Percentiles rank a stretch among this genome's conserved stretches.
phyloP scores from a whole-genome alignment of 2,329 filamentous ascomycete species.

The Colletotrichum sp. region DNA sequence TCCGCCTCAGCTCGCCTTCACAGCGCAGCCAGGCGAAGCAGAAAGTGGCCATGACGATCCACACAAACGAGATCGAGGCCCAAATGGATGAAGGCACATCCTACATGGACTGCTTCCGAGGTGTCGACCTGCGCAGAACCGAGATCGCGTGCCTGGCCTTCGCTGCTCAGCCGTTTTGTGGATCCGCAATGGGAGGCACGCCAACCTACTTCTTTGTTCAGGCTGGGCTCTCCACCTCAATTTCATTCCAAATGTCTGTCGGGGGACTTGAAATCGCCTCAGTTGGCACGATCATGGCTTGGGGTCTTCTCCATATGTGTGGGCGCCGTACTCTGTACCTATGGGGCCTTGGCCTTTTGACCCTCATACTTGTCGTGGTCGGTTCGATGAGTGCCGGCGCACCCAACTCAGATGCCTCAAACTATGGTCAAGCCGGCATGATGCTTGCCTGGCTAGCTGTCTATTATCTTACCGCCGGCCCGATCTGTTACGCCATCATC shows the following conservation, averaged over 20 bases:
- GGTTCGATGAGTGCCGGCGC: constrained; percentile 43
- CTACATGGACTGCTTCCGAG: constrained; percentile 49
- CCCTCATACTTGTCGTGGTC: constrained; percentile 44
- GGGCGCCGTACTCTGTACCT: constrained; percentile 49
- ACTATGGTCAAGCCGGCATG: constrained; percentile 45
- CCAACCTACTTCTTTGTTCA: constrained; percentile 40
- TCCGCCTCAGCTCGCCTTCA: not conserved
- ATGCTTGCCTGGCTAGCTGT: constrained; percentile 47
- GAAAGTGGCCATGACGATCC: constrained; percentile 23
- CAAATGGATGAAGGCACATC: constrained; percentile 37
- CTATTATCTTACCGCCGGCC: constrained; percentile 47
- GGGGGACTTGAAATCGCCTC: constrained; percentile 39
- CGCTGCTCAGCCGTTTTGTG: constrained; percentile 35
- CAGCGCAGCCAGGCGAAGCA: not conserved
- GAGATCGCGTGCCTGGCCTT: constrained; percentile 39
- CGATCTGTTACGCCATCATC: constrained; percentile 43
- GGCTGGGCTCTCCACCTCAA: constrained; percentile 29
- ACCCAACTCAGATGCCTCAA: constrained; percentile 33
- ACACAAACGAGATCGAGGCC: constrained; percentile 23
- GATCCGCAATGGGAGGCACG: constrained; percentile 26
- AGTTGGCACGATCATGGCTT: constrained; percentile 43
- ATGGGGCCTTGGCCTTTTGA: constrained; percentile 38
- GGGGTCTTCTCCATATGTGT: constrained; percentile 43
- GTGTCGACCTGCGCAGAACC: constrained; percentile 42
- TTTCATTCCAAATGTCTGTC: constrained; percentile 28